Evolutionary conservation across 495 filamentous ascomycete genomes (phyloP), one percentile per base, ranked within the genome.

Genomic region (Aspergillus indologenus): DNA sequence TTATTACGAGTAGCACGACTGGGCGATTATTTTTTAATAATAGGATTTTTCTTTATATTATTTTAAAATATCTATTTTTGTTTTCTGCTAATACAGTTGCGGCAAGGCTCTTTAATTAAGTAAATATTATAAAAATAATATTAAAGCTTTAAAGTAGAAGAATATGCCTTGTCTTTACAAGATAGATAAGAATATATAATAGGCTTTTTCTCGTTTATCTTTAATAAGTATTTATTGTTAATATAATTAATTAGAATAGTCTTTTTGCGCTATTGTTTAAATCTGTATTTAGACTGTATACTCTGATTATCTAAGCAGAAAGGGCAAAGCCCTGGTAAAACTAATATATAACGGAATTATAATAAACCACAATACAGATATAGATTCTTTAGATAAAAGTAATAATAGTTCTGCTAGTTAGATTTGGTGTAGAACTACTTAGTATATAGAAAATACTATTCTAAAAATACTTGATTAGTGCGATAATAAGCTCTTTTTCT

Each of bases 401-500:
- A 40, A 47, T 42, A 59, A 24, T 59, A 23, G 34, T 53, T 22
- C 14, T 53, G 20, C 48, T 23, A 59, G 19, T 43, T 15, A 23
- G n/a, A 18, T 17, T 59, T 3, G n/a, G 11, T 47, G 11, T 53
- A 5, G 18, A 59, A 53, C 31, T 9, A 59, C 34, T 53, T 31
- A 2, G 34, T 22, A 53, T 23, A 59, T 1, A 59, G 18, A 53
- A 29, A 59, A 43, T 23, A 59, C 20, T 17, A 59, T 47, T 59
- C 34, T 1, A 59, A n/a, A 46, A 59, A 59, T n/a, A 1, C 34
- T 29, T 60, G 59, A 5, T 62, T 40, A 18, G 57, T 51, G 26
- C 55, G 57, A 44, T 60, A 54, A 57, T 66, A 50, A 15, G 63
- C 63, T 20, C 59, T 59, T 20, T 66, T 69, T 8, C 61, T 34